phyloP scores from a whole-genome alignment of 176 grass and related monocot species.

The Carex scoparia region DNA sequence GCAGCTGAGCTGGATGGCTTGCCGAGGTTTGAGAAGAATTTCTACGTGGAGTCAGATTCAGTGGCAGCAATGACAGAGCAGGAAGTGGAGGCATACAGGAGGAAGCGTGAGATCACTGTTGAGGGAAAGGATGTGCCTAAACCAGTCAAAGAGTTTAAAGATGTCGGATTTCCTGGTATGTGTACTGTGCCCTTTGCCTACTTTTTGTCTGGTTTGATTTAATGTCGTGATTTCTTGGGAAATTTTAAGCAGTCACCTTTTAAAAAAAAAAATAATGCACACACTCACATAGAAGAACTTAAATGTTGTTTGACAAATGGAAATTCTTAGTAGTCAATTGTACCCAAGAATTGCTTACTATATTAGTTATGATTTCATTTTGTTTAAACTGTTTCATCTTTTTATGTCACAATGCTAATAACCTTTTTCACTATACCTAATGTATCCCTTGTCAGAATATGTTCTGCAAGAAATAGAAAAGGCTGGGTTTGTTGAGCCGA shows the following conservation, averaged over 20 bases:
- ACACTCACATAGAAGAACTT: not conserved
- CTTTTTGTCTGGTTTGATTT: not conserved
- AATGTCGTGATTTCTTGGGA: not conserved
- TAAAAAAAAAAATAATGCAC: not conserved
- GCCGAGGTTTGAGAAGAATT: constrained; percentile 91
- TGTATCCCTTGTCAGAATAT: constrained; percentile 47
- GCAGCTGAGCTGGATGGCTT: constrained; percentile 71
- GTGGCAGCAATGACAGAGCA: constrained; percentile 64
- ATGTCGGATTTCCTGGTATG: constrained; percentile 77
- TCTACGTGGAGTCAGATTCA: constrained; percentile 73
- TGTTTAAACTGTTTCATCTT: not conserved
- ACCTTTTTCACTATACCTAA: constrained; percentile 5
- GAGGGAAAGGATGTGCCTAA: constrained; percentile 84
- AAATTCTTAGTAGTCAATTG: not conserved
- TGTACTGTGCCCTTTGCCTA: not conserved
- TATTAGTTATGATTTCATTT: not conserved
- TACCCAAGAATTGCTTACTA: not conserved
- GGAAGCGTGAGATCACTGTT: constrained; percentile 68
- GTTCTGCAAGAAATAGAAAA: constrained; percentile 82
- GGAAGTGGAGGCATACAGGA: constrained; percentile 78
- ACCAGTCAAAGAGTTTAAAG: constrained; percentile 61
- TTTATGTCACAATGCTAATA: not conserved
- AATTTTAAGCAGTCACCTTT: not conserved
- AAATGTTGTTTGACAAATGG: not conserved
- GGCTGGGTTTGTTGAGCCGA: constrained; percentile 88